Base-by-base conservation (phyloP, 805 yeast genomes). In the Teunomyces stri region DNA sequence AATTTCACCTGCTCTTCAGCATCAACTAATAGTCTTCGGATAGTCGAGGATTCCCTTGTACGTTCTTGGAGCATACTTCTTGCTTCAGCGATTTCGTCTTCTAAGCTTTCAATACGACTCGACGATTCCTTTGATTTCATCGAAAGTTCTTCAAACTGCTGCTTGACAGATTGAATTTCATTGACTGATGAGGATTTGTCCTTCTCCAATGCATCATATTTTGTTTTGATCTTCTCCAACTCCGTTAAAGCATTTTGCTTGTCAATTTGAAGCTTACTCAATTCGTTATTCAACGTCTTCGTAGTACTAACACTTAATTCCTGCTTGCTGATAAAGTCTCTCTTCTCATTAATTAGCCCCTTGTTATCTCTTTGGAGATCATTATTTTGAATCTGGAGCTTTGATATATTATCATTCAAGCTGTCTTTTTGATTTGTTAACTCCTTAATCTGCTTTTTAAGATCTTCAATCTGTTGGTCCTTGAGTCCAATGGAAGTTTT, bases 41-140 rank as follows among this genome's bases (percentile, higher is more conserved):
- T 79, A 0, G 89, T 82, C 1, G 83, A 72, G 0, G 89, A 76
- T 65, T 92, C 98, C 43, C 91, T 74, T 0, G 87, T 81, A 50
- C 96, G 79, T 58, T 90, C 96, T 58, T 85, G 94, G 2, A 91
- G 65, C 64, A 84, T 72, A 28, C 80, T 77, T 46, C 89, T 78
- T 4, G 87, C 72, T 48, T 91, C 97, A 9, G 78, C 70, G n/a
- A 92, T 67, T 59, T 91, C 97, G 47, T 89, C 96, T 54, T 87
- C 90, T 25, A 91, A 62, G 1, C 81, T 78, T 47, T 87, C 90
- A 18, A 80, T 72, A 51, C 80, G 76, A 45, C 73, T 73, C 37
- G 74, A 76, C 1, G 82, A 70, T 55, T 94, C 98, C 50, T 79
- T 78, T 34, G 83, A 66, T 45, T 87, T 80, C 76, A 86, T 78